Evolutionary conservation across 805 yeast genomes (phyloP), one percentile per base, ranked within the genome.

Genomic region (Ogataea nakhonphanomensis): DNA sequence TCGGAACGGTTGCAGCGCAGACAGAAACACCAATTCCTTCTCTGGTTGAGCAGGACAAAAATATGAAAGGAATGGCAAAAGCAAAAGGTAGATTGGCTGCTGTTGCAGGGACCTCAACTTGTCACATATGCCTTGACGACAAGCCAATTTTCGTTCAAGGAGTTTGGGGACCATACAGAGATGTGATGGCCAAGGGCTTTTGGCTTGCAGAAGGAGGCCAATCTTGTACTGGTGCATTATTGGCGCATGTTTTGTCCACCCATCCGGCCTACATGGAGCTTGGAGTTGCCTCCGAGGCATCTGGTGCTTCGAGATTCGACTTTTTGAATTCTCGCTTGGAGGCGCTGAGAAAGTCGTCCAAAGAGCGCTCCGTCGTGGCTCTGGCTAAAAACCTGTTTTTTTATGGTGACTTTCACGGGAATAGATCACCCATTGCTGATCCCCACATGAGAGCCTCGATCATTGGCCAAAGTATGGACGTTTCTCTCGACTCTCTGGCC

Each of bases 141-240:
- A 82, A 86, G 23, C 84, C 96, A 0, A 78, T 88, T 31, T 90
- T 91, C 60, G 98, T 91, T 8, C 79, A 87, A 31, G 99, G 99
- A 45, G 96, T 93, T 25, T 93, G 99, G 99, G 99, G 99, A 10
- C 99, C 99, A 2, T 93, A 93, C 65, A 75, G 89, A 55, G 96
- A 90, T 62, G 95, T 87, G 5, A 74, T 91, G 70, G 84, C 95
- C n/a, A 83, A 84, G 22, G 88, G 81, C 5, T 82, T 71, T 56
- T 93, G 98, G 98, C 72, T 90, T 49, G 96, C 98, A 10, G 99
- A 93, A 66, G 99, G 99, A 58, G 99, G 99, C n/a, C 99, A 93
- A 64, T 83, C 95, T 11, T 85, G 96, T 59, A 93, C 99, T 2
- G 99, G 99, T 52, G 96, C 95, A 23, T 73, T 93, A 28, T 72